Conservation (phyloP, 768 basidiomycete species). For the Leccinellum luteum region DNA sequence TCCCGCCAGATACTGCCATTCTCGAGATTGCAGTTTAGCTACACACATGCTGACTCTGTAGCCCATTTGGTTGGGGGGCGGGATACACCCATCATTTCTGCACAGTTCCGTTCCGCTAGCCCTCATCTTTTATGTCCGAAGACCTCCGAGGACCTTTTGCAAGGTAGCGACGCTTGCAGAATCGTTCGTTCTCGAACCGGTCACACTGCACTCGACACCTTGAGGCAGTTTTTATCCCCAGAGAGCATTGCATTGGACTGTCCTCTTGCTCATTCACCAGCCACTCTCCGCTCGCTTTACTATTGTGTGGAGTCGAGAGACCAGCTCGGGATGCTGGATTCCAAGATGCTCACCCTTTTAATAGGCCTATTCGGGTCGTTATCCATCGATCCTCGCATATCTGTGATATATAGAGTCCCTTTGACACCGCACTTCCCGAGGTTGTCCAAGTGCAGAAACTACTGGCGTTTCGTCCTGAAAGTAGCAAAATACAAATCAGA, state of each 20-base stretch:
- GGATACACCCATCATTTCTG: not conserved
- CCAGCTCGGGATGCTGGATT: slow-evolving; percentile 35
- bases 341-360: slow-evolving; percentile 39
- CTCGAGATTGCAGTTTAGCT: not conserved
- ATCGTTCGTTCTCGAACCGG: not conserved
- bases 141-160: not conserved
- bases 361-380: slow-evolving; percentile 51
- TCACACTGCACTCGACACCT: slow-evolving; percentile 10
- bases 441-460: slow-evolving; percentile 21
- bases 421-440: slow-evolving; percentile 31
- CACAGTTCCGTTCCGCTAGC: not conserved
- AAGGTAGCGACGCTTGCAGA: not conserved
- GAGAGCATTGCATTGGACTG: slow-evolving; percentile 9
- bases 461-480: slow-evolving; percentile 51
- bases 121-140: not conserved
- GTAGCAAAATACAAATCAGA: slow-evolving; percentile 45
- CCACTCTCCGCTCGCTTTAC: slow-evolving; percentile 41
- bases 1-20: not conserved
- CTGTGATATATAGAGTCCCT: slow-evolving; percentile 27
- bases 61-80: not conserved
- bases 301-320: slow-evolving; percentile 31
- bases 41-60: not conserved
- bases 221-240: slow-evolving; percentile 15
- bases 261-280: slow-evolving; percentile 23
- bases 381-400: slow-evolving; percentile 33